Base-by-base conservation (phyloP, 78 protist species). In the Abeoforma whisleri region DNA sequence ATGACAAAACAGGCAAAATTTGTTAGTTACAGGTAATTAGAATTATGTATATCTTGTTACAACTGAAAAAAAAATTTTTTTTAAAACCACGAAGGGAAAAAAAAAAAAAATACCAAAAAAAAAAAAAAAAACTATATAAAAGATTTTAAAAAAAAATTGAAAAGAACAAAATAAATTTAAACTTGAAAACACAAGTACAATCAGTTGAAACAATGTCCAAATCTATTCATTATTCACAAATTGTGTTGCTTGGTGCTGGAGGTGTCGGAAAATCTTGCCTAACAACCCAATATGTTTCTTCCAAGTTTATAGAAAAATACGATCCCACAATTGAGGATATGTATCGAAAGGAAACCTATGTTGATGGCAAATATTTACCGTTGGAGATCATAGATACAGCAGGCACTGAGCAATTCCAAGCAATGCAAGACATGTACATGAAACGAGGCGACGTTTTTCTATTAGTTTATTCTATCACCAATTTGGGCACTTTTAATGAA, bases 261-360 rank as follows among this genome's bases (percentile, higher is more conserved):
- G 91, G 86, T 1, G 92, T 87, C 23, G 93, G 95, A 35, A 90
- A 90, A 87, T 57, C 87, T 22, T 84, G 90, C 33, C 73, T 92
- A 16, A 87, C 90, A 33, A 86, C 80, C 30, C 90, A 87, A 74
- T 87, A 72, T 33, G 90, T 87, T n/a, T 81, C 68, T 36, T 70
- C 76, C 31, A 81, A 72, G 40, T 81, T 87, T 75, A 85, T 87
- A 30, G 90, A 87, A 36, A 84, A 90, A 73, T 97, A 96, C 48
- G 98, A 97, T 68, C 98, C 98, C 25, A 94, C 98, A 39, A 96
- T 96, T 32, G 98, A 95, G 68, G 99, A 97, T 73, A 40, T 88
- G 1, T 96, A 97, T 85, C 76, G 97, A 31, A 95, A 95, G 87
- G 97, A 96, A n/a, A n/a, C n/a, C n/a, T n/a, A n/a, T n/a, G n/a